These are phyloP conservation scores for Cystobasidium ongulense DNA, from an alignment of 768 basidiomycete species.

Conservation along the genomic window DNA sequence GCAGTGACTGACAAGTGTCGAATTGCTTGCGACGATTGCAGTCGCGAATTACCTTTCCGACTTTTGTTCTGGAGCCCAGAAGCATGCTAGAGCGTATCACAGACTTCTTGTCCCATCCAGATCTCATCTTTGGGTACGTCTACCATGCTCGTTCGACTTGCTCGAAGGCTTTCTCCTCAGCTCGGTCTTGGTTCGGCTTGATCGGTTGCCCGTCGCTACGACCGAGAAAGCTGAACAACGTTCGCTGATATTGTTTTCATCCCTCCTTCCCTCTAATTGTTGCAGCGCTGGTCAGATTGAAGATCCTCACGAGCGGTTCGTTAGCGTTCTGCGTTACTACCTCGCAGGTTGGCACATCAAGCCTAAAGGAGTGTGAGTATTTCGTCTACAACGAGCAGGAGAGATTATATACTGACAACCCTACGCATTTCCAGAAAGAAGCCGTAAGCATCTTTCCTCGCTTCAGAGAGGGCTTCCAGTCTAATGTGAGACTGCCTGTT, in stretches of 20 bases:
- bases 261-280: slow-evolving; percentile 15
- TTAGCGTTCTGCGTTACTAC: slow-evolving; percentile 84
- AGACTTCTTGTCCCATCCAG: slow-evolving; percentile 98
- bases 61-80: slow-evolving; percentile 89
- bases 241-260: background rate
- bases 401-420: background rate
- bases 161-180: background rate
- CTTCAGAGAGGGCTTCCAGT: background rate
- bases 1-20: slow-evolving; percentile 1
- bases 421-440: slow-evolving; percentile 70
- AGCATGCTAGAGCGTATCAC: slow-evolving; percentile 98
- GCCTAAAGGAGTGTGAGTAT: slow-evolving; percentile 60
- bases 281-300: slow-evolving; percentile 67
- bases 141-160: background rate
- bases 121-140: slow-evolving; percentile 75
- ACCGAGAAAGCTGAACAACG: background rate
- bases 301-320: slow-evolving; percentile 81
- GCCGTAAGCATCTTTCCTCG: slow-evolving; percentile 58
- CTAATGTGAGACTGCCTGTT: background rate
- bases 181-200: background rate
- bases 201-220: background rate
- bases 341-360: slow-evolving; percentile 99
- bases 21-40: background rate
- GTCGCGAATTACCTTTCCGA: slow-evolving; percentile 38
- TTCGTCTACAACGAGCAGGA: background rate